Percentiles rank a stretch among this genome's conserved stretches.
phyloP scores from a whole-genome alignment of 345 rosid genomes.

The Eucalyptus melliodora region DNA sequence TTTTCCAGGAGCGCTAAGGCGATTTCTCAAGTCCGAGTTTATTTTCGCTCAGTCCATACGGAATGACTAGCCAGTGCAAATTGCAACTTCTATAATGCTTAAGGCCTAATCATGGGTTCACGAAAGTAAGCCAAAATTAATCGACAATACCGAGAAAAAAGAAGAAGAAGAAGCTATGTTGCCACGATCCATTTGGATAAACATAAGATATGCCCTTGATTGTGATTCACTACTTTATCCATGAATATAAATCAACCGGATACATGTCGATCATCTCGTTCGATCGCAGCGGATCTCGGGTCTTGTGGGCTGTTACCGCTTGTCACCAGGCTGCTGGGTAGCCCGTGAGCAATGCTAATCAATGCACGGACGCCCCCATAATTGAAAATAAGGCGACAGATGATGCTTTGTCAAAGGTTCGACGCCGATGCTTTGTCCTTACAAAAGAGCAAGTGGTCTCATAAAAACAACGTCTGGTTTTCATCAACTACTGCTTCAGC shows the following conservation, averaged over 20 bases:
- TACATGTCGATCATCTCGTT: background rate
- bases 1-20: background rate
- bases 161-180: background rate
- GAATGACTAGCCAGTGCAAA: background rate
- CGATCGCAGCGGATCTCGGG: background rate
- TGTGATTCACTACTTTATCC: background rate
- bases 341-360: background rate
- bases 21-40: background rate
- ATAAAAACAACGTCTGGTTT: background rate
- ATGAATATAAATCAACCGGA: background rate
- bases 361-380: background rate
- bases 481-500: background rate
- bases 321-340: background rate
- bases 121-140: background rate
- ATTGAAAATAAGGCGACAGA: background rate
- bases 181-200: background rate
- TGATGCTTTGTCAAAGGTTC: background rate
- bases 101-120: background rate
- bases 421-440: background rate
- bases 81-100: background rate
- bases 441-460: background rate
- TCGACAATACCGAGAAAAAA: background rate
- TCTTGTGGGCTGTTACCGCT: background rate
- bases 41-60: background rate
- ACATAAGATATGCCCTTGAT: background rate